Evolutionary conservation across 805 yeast species (phyloP).

Genomic region (Teunomyces stri): DNA sequence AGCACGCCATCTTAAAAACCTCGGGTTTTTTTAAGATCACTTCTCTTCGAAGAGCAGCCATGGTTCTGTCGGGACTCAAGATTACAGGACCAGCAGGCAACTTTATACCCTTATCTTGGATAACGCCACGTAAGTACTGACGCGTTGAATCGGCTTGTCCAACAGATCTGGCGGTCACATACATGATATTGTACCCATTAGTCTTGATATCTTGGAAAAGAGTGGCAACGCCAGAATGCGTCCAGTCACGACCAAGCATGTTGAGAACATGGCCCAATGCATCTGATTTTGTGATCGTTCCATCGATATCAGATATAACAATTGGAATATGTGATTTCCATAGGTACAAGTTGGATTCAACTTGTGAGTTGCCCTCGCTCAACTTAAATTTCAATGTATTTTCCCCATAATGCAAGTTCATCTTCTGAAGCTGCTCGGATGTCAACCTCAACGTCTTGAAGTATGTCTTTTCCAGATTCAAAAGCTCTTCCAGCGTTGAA

Average conservation of each 20-base stretch:
- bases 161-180: constrained; percentile 90
- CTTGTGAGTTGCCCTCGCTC: constrained; percentile 76
- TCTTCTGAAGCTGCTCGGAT: constrained; percentile 77
- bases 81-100: constrained; percentile 93
- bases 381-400: constrained; percentile 79
- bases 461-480: constrained; percentile 37
- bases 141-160: constrained; percentile 94
- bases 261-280: constrained; percentile 95
- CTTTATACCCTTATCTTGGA: constrained; percentile 65
- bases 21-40: constrained; percentile 94
- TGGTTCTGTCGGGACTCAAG: constrained; percentile 91
- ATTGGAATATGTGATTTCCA: constrained; percentile 87
- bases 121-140: constrained; percentile 72
- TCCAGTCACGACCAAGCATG: constrained; percentile 96
- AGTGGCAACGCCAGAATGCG: constrained; percentile 93
- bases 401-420: constrained; percentile 73
- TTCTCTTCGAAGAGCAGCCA: constrained; percentile 91
- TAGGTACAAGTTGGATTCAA: constrained; percentile 68
- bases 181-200: constrained; percentile 92
- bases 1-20: constrained; percentile 97
- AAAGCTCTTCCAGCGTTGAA: neutral
- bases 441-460: constrained; percentile 89
- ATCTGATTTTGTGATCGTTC: constrained; percentile 96
- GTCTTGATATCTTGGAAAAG: constrained; percentile 79
- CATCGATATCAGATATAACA: constrained; percentile 96